A percentile compares a stretch with the other conserved stretches of the same genome.
Conservation (phyloP, 2,329 filamentous ascomycete species). For the Colletotrichum camelliae region DNA sequence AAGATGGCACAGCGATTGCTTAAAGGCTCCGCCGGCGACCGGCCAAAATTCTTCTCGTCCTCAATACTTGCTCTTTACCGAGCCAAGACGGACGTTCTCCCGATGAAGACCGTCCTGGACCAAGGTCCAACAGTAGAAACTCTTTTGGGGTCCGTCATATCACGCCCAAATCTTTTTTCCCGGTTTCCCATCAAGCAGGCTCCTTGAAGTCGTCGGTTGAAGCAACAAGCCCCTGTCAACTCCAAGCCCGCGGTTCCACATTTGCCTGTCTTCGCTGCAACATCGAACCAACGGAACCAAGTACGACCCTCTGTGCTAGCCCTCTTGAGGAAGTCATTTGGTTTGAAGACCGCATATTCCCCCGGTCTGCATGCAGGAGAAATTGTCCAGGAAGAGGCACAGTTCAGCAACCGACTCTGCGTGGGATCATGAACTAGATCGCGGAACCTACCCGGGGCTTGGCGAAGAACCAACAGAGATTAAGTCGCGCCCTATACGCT, state of each 20-base stretch:
- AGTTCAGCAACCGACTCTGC: not conserved
- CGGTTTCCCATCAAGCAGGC: too few relatives aligned
- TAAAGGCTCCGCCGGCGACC: too few relatives aligned
- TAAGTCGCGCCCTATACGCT: too few relatives aligned
- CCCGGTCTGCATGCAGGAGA: not conserved
- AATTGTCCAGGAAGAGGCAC: not conserved
- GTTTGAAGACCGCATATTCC: not conserved
- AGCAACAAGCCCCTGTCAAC: rapidly evolving
- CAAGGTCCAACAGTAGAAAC: not conserved
- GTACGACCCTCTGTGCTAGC: not conserved
- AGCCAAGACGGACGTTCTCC: not conserved
- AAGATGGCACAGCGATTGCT: too few relatives aligned
- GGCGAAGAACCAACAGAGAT: too few relatives aligned
- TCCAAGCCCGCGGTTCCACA: not conserved
- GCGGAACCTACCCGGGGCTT: too few relatives aligned
- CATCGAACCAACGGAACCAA: not conserved
- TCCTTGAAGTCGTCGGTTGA: rapidly evolving
- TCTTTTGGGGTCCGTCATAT: not conserved
- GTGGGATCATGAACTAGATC: too few relatives aligned
- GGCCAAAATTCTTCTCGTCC: too few relatives aligned
- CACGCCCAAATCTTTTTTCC: not conserved
- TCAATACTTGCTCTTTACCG: not conserved
- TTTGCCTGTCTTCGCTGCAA: not conserved
- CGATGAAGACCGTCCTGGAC: not conserved
- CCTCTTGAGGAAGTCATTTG: not conserved